Base-by-base conservation (phyloP, 176 grass and related monocot genomes). In the Musa schizocarpa region DNA sequence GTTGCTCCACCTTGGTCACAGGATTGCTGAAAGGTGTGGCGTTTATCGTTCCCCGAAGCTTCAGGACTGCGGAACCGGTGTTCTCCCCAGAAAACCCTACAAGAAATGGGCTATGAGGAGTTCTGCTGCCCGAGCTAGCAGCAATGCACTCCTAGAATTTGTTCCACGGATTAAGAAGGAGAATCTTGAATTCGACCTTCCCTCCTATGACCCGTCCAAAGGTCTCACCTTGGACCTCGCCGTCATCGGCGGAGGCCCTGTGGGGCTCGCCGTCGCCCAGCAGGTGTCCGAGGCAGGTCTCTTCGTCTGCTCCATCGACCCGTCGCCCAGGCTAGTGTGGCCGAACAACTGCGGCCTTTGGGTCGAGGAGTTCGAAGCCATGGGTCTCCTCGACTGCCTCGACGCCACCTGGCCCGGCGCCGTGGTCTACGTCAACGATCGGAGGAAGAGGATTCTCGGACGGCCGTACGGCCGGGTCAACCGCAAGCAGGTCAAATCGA, bases 281-380 rank as follows among this genome's bases (percentile, higher is more conserved):
- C 89, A 89, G 81, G 93, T 97, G 0, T 87, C 90, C 1, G 87
- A 92, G 85, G 85, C 88, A 1, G 93, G 90, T 22, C 22, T 22
- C 22, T 22, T 22, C 22, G 22, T 22, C 22, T 22, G 22, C 22
- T 22, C 22, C 22, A 22, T 0, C 22, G 22, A 22, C 22, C 22
- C 22, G 22, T 22, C 22, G 22, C 22, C 22, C 22, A 22, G 22
- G 22, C 22, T 22, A 22, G 22, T 22, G 22, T 17, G 82, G 86
- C 94, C 94, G 64, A 97, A 97, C 76, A 93, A 93, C 65, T 97
- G 93, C 77, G 94, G 90, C 64, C 88, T 97, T 54, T 97, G 90
- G 94, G 94, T 97, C 1, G 88, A 93, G 63, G 88, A 93, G 81
- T 93, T 97, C 58, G 94, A 97, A 51, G 90, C 90, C 53, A 89